Base-by-base conservation (phyloP, 2,329 filamentous ascomycete species). In the Ophidiomyces ophidiicola region DNA sequence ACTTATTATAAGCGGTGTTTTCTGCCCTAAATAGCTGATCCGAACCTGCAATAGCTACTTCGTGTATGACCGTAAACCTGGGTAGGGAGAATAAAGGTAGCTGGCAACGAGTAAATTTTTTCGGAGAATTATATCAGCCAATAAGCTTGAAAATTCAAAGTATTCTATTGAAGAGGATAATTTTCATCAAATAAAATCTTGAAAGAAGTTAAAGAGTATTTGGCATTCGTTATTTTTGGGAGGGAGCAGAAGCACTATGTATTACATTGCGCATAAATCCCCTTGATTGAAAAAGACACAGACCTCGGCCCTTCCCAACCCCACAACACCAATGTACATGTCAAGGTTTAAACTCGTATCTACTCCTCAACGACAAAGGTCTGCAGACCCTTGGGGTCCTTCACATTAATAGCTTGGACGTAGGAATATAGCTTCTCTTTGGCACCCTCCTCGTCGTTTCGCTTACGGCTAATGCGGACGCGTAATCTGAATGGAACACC, bases 361-460 rank as follows among this genome's bases (percentile, higher is more conserved):
- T n/a, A 39, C 14, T 78, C 74, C 62, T 80, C 76, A 47, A 98
- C 88, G 59, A 93, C 75, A 58, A 82, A 78, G 55, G 90, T 98
- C 64, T 82, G 78, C 57, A 98, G 81, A 68, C 90, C 88, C 84
- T 94, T 96, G 69, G 86, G 79, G 72, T 93, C 82, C 84, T 96
- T 94, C 66, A 96, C 87, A 71, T 94, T 94, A 67, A 98, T 90
- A 58, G 90, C 90, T 80, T 98, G 88, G 57, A 98, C 90, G 72
- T 94, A 94, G 69, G 82, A 90, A 82, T 96, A 98, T 54, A 98
- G 80, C 78, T 92, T 94, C 80, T 98, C 85, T 77, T 94, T 94
- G 67, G 92, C 90, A 61, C 84, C 85, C 74, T 98, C 90, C 77
- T 96, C 90, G 69, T 98, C 90, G 74, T 98, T 98, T 79, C 90